A percentile compares a stretch with the other conserved stretches of the same genome.
Evolutionary conservation across 768 basidiomycete genomes (phyloP).

Genomic region (Tephrocybe sp.): DNA sequence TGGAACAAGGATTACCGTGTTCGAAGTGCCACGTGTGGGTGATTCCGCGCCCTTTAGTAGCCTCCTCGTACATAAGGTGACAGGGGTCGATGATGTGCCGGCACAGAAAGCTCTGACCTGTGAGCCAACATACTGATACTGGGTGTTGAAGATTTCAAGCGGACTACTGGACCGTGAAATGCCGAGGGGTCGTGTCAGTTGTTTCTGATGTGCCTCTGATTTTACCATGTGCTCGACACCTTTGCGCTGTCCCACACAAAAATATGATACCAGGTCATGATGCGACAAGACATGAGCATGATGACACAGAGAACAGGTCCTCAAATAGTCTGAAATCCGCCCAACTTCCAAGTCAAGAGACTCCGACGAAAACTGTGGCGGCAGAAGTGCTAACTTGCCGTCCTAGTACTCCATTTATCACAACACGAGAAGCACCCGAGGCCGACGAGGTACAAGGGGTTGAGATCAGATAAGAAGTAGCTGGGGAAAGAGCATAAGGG

Average conservation of each 20-base stretch:
- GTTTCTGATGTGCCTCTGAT: background rate
- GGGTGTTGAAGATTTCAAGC: background rate
- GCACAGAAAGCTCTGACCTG: background rate
- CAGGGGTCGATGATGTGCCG: background rate
- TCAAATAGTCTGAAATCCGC: too few species aligned
- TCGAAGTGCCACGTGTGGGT: background rate
- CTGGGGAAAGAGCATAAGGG: background rate
- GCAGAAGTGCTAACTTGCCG: too few species aligned
- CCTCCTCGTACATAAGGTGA: background rate
- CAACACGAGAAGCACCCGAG: background rate
- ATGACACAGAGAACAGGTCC: too few species aligned
- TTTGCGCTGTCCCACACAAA: background rate
- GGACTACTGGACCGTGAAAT: background rate
- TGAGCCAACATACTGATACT: too few species aligned
- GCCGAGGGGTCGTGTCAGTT: background rate
- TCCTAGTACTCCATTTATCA: too few species aligned
- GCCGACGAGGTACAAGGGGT: constrained; percentile 15
- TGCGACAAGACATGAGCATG: too few species aligned
- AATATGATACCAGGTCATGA: background rate
- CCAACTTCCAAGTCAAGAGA: background rate
- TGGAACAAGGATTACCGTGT: background rate
- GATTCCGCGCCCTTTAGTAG: background rate
- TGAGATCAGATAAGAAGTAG: constrained; percentile 7
- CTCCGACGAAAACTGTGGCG: background rate
- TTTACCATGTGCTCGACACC: background rate